A percentile compares a stretch with the other conserved stretches of the same genome.
Conservation (phyloP, 768 basidiomycete genomes). For the Crassisporium funariophilum region DNA sequence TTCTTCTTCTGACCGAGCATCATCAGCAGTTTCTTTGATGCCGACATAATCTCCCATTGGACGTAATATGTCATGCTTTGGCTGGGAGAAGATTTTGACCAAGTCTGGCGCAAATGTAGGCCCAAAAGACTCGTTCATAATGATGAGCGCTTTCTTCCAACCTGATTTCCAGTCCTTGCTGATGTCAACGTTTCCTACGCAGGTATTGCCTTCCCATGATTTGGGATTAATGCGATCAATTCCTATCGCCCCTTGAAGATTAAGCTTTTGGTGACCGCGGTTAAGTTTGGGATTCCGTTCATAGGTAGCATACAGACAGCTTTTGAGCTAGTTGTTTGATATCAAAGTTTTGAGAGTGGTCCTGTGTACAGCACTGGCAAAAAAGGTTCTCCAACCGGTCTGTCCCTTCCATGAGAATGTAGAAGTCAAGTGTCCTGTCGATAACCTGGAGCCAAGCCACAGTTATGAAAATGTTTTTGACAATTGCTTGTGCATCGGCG, state of each 20-base stretch:
- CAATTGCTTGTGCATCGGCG: not conserved
- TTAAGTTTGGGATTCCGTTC: not conserved
- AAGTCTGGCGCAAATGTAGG: not conserved
- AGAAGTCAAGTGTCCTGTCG: not conserved
- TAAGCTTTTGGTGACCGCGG: not conserved
- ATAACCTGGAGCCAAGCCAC: not conserved
- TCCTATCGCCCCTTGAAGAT: not conserved
- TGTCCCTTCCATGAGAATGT: not conserved
- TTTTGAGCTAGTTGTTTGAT: not conserved
- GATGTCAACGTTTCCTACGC: not conserved
- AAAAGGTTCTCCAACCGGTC: not conserved
- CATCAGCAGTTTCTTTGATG: not conserved
- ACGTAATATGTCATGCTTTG: not conserved
- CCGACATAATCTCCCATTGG: not conserved
- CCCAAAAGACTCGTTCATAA: not conserved
- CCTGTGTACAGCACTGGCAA: not conserved
- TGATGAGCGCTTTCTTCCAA: not conserved
- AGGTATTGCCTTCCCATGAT: not conserved
- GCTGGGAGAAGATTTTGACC: not conserved
- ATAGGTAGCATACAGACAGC: not conserved
- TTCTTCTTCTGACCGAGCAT: not conserved
- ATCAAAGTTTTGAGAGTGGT: not conserved
- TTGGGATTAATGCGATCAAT: not conserved
- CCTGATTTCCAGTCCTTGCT: not conserved
- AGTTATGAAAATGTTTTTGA: not conserved